Base-by-base conservation (phyloP, 176 grass and related monocot species). In the Oryza rufipogon region DNA sequence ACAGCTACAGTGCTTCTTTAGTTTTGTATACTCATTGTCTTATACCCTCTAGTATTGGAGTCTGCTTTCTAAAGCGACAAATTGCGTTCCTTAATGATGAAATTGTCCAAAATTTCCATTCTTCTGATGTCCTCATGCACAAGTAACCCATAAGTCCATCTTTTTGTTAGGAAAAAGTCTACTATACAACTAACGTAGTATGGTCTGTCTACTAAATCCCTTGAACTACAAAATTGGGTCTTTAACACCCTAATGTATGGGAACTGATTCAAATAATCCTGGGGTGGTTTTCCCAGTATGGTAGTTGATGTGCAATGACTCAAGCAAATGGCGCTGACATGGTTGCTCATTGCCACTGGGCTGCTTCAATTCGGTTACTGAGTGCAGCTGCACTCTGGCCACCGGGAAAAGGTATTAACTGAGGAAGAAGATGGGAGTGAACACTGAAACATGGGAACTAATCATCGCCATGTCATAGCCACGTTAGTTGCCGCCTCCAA, bases 91-190 rank as follows among this genome's bases (percentile, higher is more conserved):
- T 23, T 12, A 9, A 41, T 76, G 23, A 51, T 3, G 32, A 44
- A 52, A 42, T 33, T 69, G 64, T 61, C 42, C 25, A 26, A 22
- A 66, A 44, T 78, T 15, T 42, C 28, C 65, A 76, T n/a, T 61
- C 16, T 81, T 81, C 76, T 7, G 22, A 46, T 56, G 41, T 34
- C 23, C n/a, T 76, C 4, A 10, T 52, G 47, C 6, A 5, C 44
- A 78, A 54, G 83, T 82, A 82, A 89, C 52, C 7, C 5, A 56
- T 7, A 19, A 20, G 20, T 56, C 52, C 52, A 56, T 56, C 17
- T 56, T 56, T 4, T 56, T 56, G 1, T 20, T 20, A 56, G 52
- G 17, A 20, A 58, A n/a, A 20, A 20, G 54, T 58, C 19, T 58
- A 58, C 19, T n/a, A 19, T 58, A 58, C 17, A 19, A 6, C 54